Percentiles rank a stretch among this genome's conserved stretches.
phyloP scores from a whole-genome alignment of 371 early-diverging fungal species.

The Rhizomucor pusillus region DNA sequence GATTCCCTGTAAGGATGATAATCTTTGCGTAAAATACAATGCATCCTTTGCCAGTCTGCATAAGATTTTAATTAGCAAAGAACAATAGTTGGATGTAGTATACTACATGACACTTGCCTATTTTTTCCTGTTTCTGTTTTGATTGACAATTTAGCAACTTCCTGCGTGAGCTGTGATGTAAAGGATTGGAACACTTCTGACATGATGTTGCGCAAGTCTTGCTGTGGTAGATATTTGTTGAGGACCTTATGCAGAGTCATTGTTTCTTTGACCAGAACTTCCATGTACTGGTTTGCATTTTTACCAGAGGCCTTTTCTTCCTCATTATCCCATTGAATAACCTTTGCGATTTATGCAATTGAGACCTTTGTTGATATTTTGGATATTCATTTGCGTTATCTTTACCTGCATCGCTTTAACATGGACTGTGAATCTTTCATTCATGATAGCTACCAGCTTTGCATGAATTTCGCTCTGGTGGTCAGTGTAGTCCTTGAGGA shows the following conservation, averaged over 20 bases:
- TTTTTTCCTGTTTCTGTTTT: slow-evolving; percentile 75
- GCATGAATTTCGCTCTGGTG: slow-evolving; percentile 87
- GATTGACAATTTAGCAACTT: slow-evolving; percentile 63
- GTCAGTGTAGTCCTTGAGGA: slow-evolving; percentile 73
- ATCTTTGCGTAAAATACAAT: slow-evolving; percentile 60
- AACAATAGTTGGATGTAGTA: not conserved
- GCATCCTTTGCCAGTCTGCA: slow-evolving; percentile 77
- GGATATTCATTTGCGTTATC: not conserved
- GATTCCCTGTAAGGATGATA: slow-evolving; percentile 67
- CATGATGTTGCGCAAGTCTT: slow-evolving; percentile 72
- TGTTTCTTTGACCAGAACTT: slow-evolving; percentile 86
- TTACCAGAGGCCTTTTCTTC: slow-evolving; percentile 37
- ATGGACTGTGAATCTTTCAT: slow-evolving; percentile 82
- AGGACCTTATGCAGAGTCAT: slow-evolving; percentile 88
- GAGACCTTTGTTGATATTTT: no score
- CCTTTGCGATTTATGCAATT: not conserved
- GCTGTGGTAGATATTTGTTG: slow-evolving; percentile 70
- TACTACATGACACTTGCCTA: slow-evolving; percentile 33
- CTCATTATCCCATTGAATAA: slow-evolving; percentile 72
- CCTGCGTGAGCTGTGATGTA: slow-evolving; percentile 70
- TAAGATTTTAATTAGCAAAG: slow-evolving; percentile 13
- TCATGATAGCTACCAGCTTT: slow-evolving; percentile 91
- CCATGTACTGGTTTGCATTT: slow-evolving; percentile 66
- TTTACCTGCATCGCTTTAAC: slow-evolving; percentile 58
- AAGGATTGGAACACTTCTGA: slow-evolving; percentile 74